A percentile compares a stretch with the other conserved stretches of the same genome.
phyloP scores from a whole-genome alignment of 2,329 filamentous ascomycete genomes.

The Amauroascus niger region DNA sequence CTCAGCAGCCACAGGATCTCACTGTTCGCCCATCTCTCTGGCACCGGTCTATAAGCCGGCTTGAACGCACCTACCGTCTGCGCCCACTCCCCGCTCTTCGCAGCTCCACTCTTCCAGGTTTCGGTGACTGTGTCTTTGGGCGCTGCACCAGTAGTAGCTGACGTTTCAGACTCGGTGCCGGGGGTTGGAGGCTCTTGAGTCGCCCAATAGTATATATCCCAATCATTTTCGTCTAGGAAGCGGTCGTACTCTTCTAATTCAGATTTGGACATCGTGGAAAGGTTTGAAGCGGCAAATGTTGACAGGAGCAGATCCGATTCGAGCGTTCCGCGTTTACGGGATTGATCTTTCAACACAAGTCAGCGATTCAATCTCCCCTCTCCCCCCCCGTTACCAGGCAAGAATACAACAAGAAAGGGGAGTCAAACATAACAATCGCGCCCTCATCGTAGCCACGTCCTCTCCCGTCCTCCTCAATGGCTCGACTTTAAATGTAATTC shows the following conservation, averaged over 20 bases:
- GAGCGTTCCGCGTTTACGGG: conserved; percentile 88
- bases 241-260: conserved; percentile 78
- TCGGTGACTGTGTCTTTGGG: conserved; percentile 36
- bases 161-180: conserved; percentile 6
- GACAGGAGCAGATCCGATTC: conserved; percentile 93
- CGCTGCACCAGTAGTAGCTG: conserved; percentile 15
- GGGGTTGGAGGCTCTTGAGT: conserved; percentile 59
- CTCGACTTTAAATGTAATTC: conserved; percentile 76
- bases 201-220: conserved; percentile 99
- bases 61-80: conserved; percentile 93
- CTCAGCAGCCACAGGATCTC: conserved; percentile 68
- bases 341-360: conserved; percentile 59
- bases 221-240: conserved; percentile 98
- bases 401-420: background rate
- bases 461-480: conserved; percentile 79
- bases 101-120: conserved; percentile 44
- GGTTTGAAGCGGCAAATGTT: conserved; percentile 77
- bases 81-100: conserved; percentile 73
- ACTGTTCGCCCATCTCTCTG: conserved; percentile 71
- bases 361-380: background rate
- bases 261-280: conserved; percentile 59
- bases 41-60: conserved; percentile 85
- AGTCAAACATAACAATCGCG: conserved; percentile 59
- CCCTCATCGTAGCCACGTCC: conserved; percentile 74
- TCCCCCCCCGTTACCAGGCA: background rate